Percentiles rank a stretch among this genome's conserved stretches.
Conservation (phyloP, 2,329 filamentous ascomycete species). For the Fusarium sulawesiense region DNA sequence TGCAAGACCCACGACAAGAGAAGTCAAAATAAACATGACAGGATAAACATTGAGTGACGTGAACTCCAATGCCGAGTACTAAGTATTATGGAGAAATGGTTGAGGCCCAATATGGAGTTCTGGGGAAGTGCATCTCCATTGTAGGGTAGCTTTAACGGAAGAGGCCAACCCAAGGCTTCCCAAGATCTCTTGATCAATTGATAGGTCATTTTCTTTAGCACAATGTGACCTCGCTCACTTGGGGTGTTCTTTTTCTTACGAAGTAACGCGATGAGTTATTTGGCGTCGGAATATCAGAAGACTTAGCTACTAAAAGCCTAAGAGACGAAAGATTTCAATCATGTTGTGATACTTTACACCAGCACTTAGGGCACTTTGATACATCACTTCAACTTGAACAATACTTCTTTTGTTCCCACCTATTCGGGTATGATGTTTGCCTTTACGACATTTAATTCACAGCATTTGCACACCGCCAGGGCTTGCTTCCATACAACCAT, state of each 20-base stretch:
- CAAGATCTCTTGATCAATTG: background rate
- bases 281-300: no score
- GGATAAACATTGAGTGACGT: background rate
- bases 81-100: background rate
- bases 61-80: accelerated
- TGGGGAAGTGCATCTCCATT: background rate
- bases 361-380: background rate
- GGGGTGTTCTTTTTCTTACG: background rate
- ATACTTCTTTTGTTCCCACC: no score
- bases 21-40: background rate
- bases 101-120: no score
- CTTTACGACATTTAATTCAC: no score
- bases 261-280: background rate
- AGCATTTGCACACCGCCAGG: no score
- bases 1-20: background rate
- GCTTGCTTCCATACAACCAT: no score
- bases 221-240: background rate
- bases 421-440: no score
- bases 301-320: background rate
- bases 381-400: no score
- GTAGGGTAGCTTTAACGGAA: background rate
- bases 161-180: background rate
- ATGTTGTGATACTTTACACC: accelerated
- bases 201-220: background rate
- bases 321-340: background rate